Percentiles rank a stretch among this genome's conserved stretches.
Evolutionary conservation across 345 rosid species (phyloP).

Genomic region (Passiflora organensis): DNA sequence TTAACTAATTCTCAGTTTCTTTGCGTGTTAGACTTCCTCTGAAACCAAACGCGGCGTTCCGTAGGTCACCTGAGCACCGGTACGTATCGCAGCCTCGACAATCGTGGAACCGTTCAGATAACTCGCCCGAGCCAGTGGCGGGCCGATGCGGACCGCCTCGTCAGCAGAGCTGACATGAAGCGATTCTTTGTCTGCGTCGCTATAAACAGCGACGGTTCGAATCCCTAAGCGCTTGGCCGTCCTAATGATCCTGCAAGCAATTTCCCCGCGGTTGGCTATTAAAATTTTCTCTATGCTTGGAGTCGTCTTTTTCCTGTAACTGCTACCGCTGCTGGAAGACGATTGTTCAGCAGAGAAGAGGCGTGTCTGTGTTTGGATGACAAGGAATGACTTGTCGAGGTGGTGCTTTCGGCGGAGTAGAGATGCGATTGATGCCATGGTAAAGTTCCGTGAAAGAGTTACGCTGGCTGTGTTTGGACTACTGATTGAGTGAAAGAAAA

Average conservation of each 20-base stretch:
- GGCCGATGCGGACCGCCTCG: slow-evolving; percentile 74
- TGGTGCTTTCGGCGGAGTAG: slow-evolving; percentile 46
- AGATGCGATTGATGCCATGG: slow-evolving; percentile 49
- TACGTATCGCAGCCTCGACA: slow-evolving; percentile 67
- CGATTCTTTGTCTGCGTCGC: slow-evolving; percentile 75
- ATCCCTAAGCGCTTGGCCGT: slow-evolving; percentile 79
- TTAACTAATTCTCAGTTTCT: background rate
- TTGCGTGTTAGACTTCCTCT: background rate
- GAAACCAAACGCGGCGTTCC: background rate
- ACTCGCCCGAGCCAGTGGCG: slow-evolving; percentile 80
- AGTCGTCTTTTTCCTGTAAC: slow-evolving; percentile 5
- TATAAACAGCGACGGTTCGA: slow-evolving; percentile 77
- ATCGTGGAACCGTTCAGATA: slow-evolving; percentile 57
- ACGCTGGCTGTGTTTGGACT: background rate
- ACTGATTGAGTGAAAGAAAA: slow-evolving; percentile 19
- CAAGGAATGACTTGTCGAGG: slow-evolving; percentile 18
- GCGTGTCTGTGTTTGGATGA: slow-evolving; percentile 20
- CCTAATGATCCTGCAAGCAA: slow-evolving; percentile 77
- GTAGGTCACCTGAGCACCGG: slow-evolving; percentile 69
- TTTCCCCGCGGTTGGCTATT: slow-evolving; percentile 82
- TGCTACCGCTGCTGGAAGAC: background rate
- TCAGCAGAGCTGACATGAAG: slow-evolving; percentile 89
- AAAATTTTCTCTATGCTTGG: slow-evolving; percentile 60
- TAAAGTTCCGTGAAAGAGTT: background rate
- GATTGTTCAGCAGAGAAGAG: slow-evolving; percentile 25